Base-by-base conservation (phyloP, 2,329 filamentous ascomycete species). In the Calonectria fujianensis region DNA sequence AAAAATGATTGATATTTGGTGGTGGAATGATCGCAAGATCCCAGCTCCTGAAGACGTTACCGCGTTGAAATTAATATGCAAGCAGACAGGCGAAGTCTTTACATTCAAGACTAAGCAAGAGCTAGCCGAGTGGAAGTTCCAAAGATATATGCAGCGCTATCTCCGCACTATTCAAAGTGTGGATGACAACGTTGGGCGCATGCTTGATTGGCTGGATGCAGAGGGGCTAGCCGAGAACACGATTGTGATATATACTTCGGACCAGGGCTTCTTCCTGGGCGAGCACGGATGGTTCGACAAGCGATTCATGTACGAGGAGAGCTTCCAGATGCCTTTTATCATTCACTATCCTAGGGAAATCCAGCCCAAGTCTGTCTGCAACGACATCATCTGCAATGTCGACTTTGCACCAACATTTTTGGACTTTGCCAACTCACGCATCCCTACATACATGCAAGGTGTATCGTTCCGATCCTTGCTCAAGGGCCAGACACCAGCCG, bases 251-350 rank as follows among this genome's bases (percentile, higher is more conserved):
- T 90, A 90, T 74, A 89, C 87, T 0, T 89, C 87, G 0, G 89
- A 90, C 74, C 88, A 90, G 74, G 89, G 89, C 8, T 90, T 90
- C 82, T 90, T 90, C 79, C 85, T 91, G 0, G 89, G 89, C 9
- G 89, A 91, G 73, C 89, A 91, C 73, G 89, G 89, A 66, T 91
- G 88, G 89, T 90, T 90, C 76, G 89, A 90, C 78, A 91, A 91
- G 81, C 86, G 89, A 3, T 90, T 91, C 80, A 90, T 91, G 86
- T 91, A 91, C 79, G 89, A 91, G 74, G 88, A 90, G 79, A 86
- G 83, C n/a, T 90, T 90, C 82, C 89, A 90, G 80, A 90, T 91
- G 89, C 89, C 89, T 0, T 89, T 90, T 57, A 78, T 90, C 5
- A 84, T 88, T 9, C 85, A 87, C 0, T 89, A 88, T 57, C 89